Evolutionary conservation across 768 basidiomycete species (phyloP).

Genomic region (Leccinellum rugosiceps): DNA sequence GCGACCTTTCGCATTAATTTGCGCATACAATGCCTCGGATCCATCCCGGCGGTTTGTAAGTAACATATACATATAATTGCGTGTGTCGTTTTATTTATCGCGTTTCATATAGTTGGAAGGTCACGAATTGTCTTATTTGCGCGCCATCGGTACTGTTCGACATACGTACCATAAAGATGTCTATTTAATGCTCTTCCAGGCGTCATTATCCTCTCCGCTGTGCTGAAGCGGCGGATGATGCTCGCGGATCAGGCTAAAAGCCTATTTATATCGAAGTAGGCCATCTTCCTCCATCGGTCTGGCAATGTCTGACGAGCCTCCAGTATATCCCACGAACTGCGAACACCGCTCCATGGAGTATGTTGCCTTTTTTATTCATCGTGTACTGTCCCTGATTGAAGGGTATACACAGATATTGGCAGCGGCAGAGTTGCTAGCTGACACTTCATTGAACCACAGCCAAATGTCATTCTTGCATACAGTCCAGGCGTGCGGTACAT

Average conservation of each 20-base stretch:
- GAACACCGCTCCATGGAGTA: conserved; percentile 90
- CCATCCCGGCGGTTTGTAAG: conserved; percentile 78
- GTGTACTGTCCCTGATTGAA: not conserved
- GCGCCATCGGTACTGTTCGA: conserved; percentile 67
- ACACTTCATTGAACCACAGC: conserved; percentile 75
- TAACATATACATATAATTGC: not conserved
- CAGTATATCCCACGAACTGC: conserved; percentile 87
- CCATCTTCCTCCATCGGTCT: not conserved
- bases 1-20: conserved; percentile 85
- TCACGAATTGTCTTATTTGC: conserved; percentile 85
- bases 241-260: conserved; percentile 94
- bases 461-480: conserved; percentile 89
- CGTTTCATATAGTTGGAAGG: conserved; percentile 66
- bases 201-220: conserved; percentile 90
- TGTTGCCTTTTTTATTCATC: conserved; percentile 19
- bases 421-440: conserved; percentile 85
- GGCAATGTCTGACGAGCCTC: conserved; percentile 6
- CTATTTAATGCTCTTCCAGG: conserved; percentile 36
- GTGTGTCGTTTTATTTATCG: conserved; percentile 5
- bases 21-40: conserved; percentile 85
- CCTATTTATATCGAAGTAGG: conserved; percentile 87
- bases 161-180: not conserved
- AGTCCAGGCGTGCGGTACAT: conserved; percentile 93
- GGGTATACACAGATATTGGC: conserved; percentile 64
- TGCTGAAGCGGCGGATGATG: conserved; percentile 89